Conservation (phyloP, 2,329 filamentous ascomycete species). For the Curvularia spicifera region DNA sequence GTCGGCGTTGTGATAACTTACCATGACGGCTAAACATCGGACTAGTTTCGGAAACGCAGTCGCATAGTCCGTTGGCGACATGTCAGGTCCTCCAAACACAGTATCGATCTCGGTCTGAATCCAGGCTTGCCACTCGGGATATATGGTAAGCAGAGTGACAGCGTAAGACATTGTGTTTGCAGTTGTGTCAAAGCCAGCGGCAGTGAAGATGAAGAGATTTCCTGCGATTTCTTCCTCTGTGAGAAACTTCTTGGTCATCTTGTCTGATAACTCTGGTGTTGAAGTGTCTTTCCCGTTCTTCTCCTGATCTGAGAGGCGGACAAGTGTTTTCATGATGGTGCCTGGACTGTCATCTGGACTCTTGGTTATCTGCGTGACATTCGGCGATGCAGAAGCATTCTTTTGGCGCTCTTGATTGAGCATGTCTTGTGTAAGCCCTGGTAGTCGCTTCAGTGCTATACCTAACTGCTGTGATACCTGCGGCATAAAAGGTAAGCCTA, state of each 20-base stretch:
- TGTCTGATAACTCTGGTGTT: background rate
- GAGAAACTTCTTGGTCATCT: background rate
- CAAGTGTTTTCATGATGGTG: constrained; percentile 10
- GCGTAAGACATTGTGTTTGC: constrained; percentile 59
- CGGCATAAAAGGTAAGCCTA: constrained; percentile 11
- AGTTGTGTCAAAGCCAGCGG: constrained; percentile 34
- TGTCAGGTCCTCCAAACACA: constrained; percentile 26
- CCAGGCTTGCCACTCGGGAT: constrained; percentile 61
- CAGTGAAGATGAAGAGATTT: constrained; percentile 31
- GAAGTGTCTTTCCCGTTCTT: background rate
- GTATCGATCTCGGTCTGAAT: constrained; percentile 55
- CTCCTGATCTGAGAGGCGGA: constrained; percentile 4
- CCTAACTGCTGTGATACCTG: constrained; percentile 1
- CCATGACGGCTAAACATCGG: constrained; percentile 10
- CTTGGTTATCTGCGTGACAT: background rate
- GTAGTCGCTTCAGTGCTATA: constrained; percentile 1
- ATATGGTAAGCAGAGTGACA: constrained; percentile 52
- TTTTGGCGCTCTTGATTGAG: constrained; percentile 3
- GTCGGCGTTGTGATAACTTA: background rate
- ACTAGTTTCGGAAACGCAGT: constrained; percentile 3
- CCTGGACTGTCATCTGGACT: background rate
- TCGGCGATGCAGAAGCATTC: background rate
- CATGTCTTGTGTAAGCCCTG: background rate
- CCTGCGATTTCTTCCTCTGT: constrained; percentile 27
- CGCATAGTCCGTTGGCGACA: background rate